phyloP scores from a whole-genome alignment of 2,329 filamentous ascomycete genomes.

The Blastomyces emzantsi region DNA sequence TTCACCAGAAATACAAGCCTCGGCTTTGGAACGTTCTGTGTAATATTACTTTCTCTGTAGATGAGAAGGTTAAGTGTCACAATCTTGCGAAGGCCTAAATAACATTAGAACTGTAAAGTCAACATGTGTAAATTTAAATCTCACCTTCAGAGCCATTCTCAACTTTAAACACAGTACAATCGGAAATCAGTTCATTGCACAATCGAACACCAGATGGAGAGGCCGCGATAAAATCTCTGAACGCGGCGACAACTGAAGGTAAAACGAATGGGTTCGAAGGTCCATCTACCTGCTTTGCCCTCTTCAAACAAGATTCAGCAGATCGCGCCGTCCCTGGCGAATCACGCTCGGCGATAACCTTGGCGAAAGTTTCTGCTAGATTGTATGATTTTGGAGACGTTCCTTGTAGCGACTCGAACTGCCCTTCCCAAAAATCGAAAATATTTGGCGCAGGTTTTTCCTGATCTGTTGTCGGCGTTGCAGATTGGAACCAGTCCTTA shows the following conservation, averaged over 20 bases:
- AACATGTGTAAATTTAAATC: conserved; percentile 7
- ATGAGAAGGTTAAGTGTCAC: conserved; percentile 48
- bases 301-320: conserved; percentile 25
- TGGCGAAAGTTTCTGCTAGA: conserved; percentile 34
- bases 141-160: conserved; percentile 36
- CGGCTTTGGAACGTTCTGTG: conserved; percentile 43
- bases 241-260: conserved; percentile 41
- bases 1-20: conserved; percentile 75
- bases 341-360: conserved; percentile 29
- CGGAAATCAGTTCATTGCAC: conserved; percentile 53
- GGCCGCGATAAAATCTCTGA: conserved; percentile 41
- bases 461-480: neutral
- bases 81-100: conserved; percentile 40
- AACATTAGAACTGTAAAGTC: conserved; percentile 14
- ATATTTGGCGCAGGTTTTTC: conserved; percentile 13
- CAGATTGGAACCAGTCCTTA: conserved; percentile 33
- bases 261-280: conserved; percentile 39
- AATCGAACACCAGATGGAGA: conserved; percentile 43
- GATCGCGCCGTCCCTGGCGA: conserved; percentile 22
- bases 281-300: conserved; percentile 29
- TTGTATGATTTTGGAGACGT: conserved; percentile 31
- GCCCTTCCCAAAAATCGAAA: conserved; percentile 29
- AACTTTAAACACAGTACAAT: conserved; percentile 48
- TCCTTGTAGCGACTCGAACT: conserved; percentile 25
- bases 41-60: conserved; percentile 40